Evolutionary conservation across 768 basidiomycete genomes (phyloP).

Genomic region (Gyrodon lividus): DNA sequence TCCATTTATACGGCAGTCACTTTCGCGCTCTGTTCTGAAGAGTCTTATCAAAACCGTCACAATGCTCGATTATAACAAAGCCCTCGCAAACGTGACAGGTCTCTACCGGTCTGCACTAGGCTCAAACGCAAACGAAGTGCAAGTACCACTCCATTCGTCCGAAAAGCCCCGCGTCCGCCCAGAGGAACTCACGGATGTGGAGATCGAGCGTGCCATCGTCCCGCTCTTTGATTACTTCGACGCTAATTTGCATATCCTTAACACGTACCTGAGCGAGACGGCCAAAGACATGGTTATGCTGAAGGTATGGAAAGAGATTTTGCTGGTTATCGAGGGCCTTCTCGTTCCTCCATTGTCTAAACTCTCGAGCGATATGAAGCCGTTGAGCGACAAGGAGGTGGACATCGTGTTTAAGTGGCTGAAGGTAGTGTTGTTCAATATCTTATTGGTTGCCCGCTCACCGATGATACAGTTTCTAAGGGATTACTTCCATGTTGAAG

Average conservation of each 20-base stretch:
- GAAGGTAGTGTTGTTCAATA: constrained; percentile 51
- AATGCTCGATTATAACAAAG: constrained; percentile 86
- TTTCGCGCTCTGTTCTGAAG: constrained; percentile 76
- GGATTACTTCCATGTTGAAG: constrained; percentile 93
- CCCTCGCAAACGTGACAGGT: constrained; percentile 78
- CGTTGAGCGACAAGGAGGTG: constrained; percentile 92
- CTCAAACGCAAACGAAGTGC: constrained; percentile 62
- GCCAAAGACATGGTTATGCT: constrained; percentile 93
- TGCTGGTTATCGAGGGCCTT: constrained; percentile 80
- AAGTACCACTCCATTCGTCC: constrained; percentile 67
- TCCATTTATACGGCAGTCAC: constrained; percentile 84
- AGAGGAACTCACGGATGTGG: constrained; percentile 85
- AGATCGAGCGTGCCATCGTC: constrained; percentile 90
- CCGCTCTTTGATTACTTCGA: constrained; percentile 97
- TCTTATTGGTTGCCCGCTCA: not conserved
- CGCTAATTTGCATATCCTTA: constrained; percentile 86
- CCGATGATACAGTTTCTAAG: constrained; percentile 66
- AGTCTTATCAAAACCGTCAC: constrained; percentile 64
- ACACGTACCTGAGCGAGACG: constrained; percentile 78
- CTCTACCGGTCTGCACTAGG: constrained; percentile 80
- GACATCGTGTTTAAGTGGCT: constrained; percentile 99
- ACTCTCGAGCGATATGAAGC: constrained; percentile 83
- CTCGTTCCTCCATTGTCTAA: constrained; percentile 91
- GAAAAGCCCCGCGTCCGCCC: constrained; percentile 80
- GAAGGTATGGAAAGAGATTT: constrained; percentile 93